Evolutionary conservation across 768 basidiomycete genomes (phyloP), one percentile per base, ranked within the genome.

Genomic region (Tulasnella sp.): DNA sequence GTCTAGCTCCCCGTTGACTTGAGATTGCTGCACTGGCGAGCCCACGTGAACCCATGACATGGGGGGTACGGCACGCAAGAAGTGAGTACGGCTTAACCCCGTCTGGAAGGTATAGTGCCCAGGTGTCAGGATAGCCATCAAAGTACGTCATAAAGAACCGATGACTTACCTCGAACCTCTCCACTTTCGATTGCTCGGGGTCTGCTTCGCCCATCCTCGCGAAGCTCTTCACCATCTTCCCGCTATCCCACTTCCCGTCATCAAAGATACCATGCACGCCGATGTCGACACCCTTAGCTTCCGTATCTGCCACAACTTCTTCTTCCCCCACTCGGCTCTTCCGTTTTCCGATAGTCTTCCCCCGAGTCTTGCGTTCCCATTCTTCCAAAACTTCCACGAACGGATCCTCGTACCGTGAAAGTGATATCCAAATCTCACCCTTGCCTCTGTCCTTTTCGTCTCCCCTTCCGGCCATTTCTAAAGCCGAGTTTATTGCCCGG

Each of bases 151-250:
- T 68, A 14, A 36, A 36, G 16, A 31, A 10, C 18, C 31, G 36
- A 14, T 36, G 18, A n/a, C 18, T 46, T 73, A 74, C 52, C 48
- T 77, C 38, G 48, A 34, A 19, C 39, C 27, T 40, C 24, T 79
- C 78, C 40, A 72, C 68, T 21, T 39, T 31, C 8, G 39, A 27
- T 27, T 86, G 82, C 8, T 83, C 82, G 7, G 85, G 85, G 9
- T 84, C 85, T 19, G 84, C 82, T 6, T 84, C 83, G 7, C 89
- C 90, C 85, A 95, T 85, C 81, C 89, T 88, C 1, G 92, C 92
- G 85, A 95, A 95, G 79, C 88, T 89, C 75, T 88, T 86, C 74
- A 95, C 90, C 94, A 95, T 95, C 87, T 95, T 95, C 79, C 84
- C 85, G 71, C 85, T 87, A 84, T 96, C 94, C 92, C 93, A 94